Evolutionary conservation across 805 yeast species (phyloP).

Genomic region (Yarrowia sp.): DNA sequence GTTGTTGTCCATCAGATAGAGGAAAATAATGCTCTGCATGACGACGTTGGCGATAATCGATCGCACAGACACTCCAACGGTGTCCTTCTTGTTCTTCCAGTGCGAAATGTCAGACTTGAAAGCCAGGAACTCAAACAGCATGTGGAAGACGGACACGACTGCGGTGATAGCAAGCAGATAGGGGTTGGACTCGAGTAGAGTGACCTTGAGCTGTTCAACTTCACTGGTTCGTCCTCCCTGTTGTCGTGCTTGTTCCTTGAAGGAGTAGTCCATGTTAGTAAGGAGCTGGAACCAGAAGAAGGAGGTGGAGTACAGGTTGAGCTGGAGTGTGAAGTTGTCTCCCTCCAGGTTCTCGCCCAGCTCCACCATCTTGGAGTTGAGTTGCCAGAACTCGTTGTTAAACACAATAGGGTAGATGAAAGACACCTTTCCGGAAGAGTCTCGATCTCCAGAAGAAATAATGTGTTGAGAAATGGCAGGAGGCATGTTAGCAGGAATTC

Average conservation of each 20-base stretch:
- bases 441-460: background rate
- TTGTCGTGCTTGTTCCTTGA: slow-evolving; percentile 35
- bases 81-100: slow-evolving; percentile 43
- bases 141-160: slow-evolving; percentile 39
- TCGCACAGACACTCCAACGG: slow-evolving; percentile 42
- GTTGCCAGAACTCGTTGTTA: slow-evolving; percentile 44
- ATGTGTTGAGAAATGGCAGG: slow-evolving; percentile 26
- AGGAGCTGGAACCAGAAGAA: slow-evolving; percentile 39
- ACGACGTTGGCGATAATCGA: slow-evolving; percentile 43
- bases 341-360: slow-evolving; percentile 30
- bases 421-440: slow-evolving; percentile 30
- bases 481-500: background rate
- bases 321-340: slow-evolving; percentile 34
- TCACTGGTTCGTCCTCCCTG: slow-evolving; percentile 38
- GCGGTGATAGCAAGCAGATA: slow-evolving; percentile 39
- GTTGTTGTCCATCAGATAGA: slow-evolving; percentile 41
- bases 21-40: slow-evolving; percentile 42
- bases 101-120: slow-evolving; percentile 44
- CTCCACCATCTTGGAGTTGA: slow-evolving; percentile 39
- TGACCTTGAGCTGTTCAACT: slow-evolving; percentile 40
- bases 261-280: slow-evolving; percentile 35
- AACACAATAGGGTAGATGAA: slow-evolving; percentile 41
- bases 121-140: slow-evolving; percentile 43
- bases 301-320: slow-evolving; percentile 35
- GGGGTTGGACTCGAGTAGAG: slow-evolving; percentile 41